Evolutionary conservation across 352 stramenopile species (phyloP).

Genomic region (Blastocystis sp.): DNA sequence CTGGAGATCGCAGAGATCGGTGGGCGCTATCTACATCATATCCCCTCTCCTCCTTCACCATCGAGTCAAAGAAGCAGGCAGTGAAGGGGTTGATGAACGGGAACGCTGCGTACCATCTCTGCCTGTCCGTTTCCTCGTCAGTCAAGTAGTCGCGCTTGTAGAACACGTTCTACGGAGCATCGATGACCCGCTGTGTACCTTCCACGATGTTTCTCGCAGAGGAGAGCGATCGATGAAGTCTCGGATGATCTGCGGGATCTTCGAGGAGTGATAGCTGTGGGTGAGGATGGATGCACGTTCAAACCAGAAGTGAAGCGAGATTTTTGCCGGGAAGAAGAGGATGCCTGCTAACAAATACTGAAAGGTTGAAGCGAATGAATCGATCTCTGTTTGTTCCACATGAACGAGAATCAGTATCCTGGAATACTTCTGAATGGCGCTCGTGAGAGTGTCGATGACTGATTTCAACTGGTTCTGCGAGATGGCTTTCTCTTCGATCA

Average conservation of each 20-base stretch:
- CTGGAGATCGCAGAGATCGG: not conserved
- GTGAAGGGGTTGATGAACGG: constrained; percentile 15
- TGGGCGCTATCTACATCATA: not conserved
- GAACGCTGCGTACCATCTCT: not conserved
- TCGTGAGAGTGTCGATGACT: not conserved
- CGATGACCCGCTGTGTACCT: not conserved
- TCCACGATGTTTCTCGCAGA: not conserved
- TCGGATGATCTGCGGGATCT: not conserved
- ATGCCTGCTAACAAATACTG: not conserved
- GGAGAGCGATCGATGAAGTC: not conserved
- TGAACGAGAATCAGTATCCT: not conserved
- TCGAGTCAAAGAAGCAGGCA: constrained; percentile 2
- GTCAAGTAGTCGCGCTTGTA: not conserved
- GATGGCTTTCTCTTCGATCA: not conserved
- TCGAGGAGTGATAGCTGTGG: not conserved
- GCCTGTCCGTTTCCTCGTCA: not conserved
- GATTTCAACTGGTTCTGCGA: not conserved
- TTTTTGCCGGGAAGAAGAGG: not conserved
- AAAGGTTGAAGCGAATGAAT: not conserved
- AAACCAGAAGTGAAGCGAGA: not conserved
- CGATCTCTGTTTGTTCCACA: not conserved
- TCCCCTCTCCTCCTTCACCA: not conserved
- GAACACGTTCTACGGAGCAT: not conserved
- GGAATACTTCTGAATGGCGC: not conserved
- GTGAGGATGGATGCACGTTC: not conserved